phyloP scores from a whole-genome alignment of 768 basidiomycete species.

The Tephrocybe sp. region DNA sequence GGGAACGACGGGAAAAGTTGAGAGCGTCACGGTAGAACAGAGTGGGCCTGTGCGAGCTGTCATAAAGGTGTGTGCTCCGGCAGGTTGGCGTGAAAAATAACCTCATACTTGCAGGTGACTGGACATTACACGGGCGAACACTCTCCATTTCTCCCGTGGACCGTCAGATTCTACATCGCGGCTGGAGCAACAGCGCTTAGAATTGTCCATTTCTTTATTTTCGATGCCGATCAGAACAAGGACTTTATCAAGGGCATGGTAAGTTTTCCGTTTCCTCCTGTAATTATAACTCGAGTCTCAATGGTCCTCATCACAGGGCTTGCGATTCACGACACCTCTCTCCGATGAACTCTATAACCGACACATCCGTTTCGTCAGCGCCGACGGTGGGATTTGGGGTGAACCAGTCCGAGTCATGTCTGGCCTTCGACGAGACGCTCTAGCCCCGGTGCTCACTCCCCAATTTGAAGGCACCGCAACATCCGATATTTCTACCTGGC shows the following conservation, averaged over 20 bases:
- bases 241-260: slow-evolving; percentile 38
- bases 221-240: slow-evolving; percentile 34
- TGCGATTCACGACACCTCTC: slow-evolving; percentile 33
- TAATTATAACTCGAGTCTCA: neutral
- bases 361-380: slow-evolving; percentile 33
- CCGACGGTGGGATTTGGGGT: slow-evolving; percentile 34
- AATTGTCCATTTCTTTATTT: slow-evolving; percentile 37
- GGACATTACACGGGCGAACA: slow-evolving; percentile 34
- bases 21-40: slow-evolving; percentile 32
- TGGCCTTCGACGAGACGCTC: slow-evolving; percentile 35
- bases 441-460: slow-evolving; percentile 32
- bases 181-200: slow-evolving; percentile 31
- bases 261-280: neutral
- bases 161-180: slow-evolving; percentile 32
- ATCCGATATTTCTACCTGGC: slow-evolving; percentile 33
- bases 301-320: slow-evolving; percentile 18
- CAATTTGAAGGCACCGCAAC: slow-evolving; percentile 35
- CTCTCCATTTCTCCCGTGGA: slow-evolving; percentile 34
- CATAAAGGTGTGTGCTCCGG: slow-evolving; percentile 30
- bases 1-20: slow-evolving; percentile 24
- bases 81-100: no score
- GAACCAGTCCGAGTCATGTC: slow-evolving; percentile 36
- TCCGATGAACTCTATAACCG: slow-evolving; percentile 33
- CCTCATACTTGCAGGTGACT: slow-evolving; percentile 31
- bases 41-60: slow-evolving; percentile 35